Evolutionary conservation across 1,139 yeast genomes (phyloP).

Genomic region (Wickerhamomyces sp.): DNA sequence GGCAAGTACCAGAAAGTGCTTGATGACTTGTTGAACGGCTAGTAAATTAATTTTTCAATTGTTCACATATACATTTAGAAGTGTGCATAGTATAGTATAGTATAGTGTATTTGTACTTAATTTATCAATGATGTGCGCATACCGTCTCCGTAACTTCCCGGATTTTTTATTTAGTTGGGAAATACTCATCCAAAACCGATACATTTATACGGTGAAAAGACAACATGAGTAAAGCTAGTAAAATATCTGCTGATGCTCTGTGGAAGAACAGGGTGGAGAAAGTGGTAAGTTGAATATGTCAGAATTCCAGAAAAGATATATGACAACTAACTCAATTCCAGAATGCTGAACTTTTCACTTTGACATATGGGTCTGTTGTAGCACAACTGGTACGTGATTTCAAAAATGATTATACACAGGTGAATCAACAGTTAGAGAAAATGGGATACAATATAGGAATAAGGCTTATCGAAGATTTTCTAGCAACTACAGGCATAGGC

Average conservation of each 20-base stretch:
- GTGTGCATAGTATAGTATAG: not conserved
- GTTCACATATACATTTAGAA: no score
- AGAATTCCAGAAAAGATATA: not conserved
- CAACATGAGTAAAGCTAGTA: constrained; percentile 47
- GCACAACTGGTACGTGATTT: constrained; percentile 89
- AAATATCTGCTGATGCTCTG: constrained; percentile 76
- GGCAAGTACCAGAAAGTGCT: constrained; percentile 65
- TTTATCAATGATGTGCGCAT: not conserved
- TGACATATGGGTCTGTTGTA: constrained; percentile 92
- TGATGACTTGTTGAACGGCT: constrained; percentile 27
- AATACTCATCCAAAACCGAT: not conserved
- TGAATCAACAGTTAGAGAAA: constrained; percentile 76
- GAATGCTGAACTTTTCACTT: constrained; percentile 88
- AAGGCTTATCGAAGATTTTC: constrained; percentile 85
- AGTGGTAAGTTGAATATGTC: constrained; percentile 46
- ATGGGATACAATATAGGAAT: constrained; percentile 97
- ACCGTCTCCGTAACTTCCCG: not conserved
- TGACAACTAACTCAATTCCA: constrained; percentile 13
- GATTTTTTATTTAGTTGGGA: no score
- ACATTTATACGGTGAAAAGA: not conserved
- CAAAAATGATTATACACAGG: constrained; percentile 68
- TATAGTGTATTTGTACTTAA: no score
- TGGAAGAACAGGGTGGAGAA: constrained; percentile 91
- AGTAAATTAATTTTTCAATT: not conserved
- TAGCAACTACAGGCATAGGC: constrained; percentile 80